phyloP scores from a whole-genome alignment of 1,284 basidiomycete genomes.

The Cutaneotrichosporon dermatis region DNA sequence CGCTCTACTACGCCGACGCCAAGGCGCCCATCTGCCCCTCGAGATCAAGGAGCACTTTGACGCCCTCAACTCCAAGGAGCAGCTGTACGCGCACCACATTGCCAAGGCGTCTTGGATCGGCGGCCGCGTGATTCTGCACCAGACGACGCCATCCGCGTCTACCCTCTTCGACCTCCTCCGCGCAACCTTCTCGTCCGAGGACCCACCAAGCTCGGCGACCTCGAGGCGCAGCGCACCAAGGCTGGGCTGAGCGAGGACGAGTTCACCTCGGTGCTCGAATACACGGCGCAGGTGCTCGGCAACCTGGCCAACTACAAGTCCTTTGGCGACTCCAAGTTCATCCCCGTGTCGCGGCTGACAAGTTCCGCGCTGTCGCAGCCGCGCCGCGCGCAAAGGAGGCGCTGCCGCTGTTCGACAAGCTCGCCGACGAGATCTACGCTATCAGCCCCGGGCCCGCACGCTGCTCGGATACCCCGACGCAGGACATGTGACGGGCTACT shows the following conservation, averaged over 20 bases:
- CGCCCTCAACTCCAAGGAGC: constrained; percentile 11
- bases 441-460: constrained; percentile 11
- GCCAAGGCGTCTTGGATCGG: constrained; percentile 17
- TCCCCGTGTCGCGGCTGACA: constrained; percentile 10
- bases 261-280: constrained; percentile 14
- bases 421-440: constrained; percentile 15
- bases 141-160: constrained; percentile 17
- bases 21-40: constrained; percentile 21
- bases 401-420: constrained; percentile 11
- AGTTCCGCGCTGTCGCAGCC: constrained; percentile 12
- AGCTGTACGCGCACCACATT: constrained; percentile 20
- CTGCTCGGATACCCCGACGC: constrained; percentile 20
- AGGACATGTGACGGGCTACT: constrained; percentile 21
- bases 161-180: constrained; percentile 17
- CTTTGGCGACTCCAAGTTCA: constrained; percentile 22
- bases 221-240: constrained; percentile 3
- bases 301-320: constrained; percentile 23
- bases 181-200: constrained; percentile 4
- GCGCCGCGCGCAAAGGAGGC: constrained; percentile 8
- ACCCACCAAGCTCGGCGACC: constrained; percentile 12
- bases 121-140: constrained; percentile 17
- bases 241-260: constrained; percentile 11
- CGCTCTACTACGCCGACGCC: constrained; percentile 19
- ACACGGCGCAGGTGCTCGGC: constrained; percentile 15
- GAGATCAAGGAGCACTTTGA: constrained; percentile 20